phyloP scores from a whole-genome alignment of 148 eudicot genomes.

The Beta vulgaris region DNA sequence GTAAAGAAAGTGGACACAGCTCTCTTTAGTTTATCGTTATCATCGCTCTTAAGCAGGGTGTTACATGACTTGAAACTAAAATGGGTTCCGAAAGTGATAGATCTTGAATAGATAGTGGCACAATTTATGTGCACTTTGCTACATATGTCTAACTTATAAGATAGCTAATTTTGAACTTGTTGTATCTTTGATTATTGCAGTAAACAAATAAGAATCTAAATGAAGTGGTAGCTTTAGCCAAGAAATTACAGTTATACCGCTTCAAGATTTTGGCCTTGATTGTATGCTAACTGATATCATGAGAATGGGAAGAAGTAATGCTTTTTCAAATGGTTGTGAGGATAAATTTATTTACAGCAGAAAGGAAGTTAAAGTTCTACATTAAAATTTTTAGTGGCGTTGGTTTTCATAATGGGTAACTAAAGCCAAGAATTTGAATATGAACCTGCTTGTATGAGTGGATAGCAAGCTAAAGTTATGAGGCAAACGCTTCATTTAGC shows the following conservation, averaged over 20 bases:
- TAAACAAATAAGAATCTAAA: conserved; percentile 87
- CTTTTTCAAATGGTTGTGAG: neutral
- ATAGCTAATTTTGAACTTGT: neutral
- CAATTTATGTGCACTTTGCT: neutral
- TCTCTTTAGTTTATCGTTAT: too few relatives aligned
- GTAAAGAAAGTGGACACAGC: too few relatives aligned
- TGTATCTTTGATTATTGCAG: conserved; percentile 48
- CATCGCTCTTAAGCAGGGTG: too few relatives aligned
- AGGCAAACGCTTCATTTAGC: too few relatives aligned
- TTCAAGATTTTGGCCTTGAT: neutral
- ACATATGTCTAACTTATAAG: neutral
- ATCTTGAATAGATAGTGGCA: neutral
- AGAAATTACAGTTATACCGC: conserved; percentile 67
- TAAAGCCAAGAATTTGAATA: neutral
- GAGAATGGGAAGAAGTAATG: neutral
- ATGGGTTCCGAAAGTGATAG: neutral
- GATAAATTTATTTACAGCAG: neutral
- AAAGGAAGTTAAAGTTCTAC: neutral
- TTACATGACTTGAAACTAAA: neutral
- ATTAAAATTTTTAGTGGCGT: neutral
- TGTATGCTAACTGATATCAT: neutral
- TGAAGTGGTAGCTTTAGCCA: conserved; percentile 88
- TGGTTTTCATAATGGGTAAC: neutral
- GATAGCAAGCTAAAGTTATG: neutral
- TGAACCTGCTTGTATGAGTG: neutral